These are phyloP conservation scores for Vitis hybrid DNA, from an alignment of 177 flowering plant genomes.

Conservation along the genomic window DNA sequence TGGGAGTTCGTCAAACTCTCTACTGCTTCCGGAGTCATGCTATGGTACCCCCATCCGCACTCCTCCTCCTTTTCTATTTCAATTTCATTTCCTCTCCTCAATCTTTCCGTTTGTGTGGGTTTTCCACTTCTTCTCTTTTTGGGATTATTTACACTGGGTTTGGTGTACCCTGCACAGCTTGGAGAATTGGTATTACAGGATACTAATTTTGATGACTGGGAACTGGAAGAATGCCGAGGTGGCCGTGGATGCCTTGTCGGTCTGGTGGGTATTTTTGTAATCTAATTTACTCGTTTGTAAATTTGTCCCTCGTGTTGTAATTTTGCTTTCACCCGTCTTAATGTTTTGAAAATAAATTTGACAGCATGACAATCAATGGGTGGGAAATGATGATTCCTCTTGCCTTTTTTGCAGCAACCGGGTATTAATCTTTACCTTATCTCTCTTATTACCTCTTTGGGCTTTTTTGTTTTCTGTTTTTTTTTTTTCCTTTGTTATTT, in stretches of 20 bases:
- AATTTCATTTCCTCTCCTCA: not conserved
- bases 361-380: constrained; percentile 42
- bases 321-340: not conserved
- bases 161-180: constrained; percentile 23
- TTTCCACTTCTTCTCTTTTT: not conserved
- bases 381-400: constrained; percentile 49
- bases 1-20: constrained; percentile 48
- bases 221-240: constrained; percentile 29
- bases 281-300: not conserved
- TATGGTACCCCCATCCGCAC: constrained; percentile 25
- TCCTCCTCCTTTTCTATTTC: not conserved
- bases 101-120: not conserved
- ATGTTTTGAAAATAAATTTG: not conserved
- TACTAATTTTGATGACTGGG: constrained; percentile 45
- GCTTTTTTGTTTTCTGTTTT: no score
- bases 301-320: not conserved
- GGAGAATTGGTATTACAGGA: constrained; percentile 55
- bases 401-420: constrained; percentile 44
- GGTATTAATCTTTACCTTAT: constrained; percentile 17
- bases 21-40: constrained; percentile 44
- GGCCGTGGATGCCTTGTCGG: constrained; percentile 49
- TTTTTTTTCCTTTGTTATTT: no score
- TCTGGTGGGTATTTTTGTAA: constrained; percentile 29
- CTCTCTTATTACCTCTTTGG: no score
- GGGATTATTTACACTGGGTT: not conserved